Base-by-base conservation (phyloP, 345 rosid genomes). In the Xanthoceras sorbifolium region DNA sequence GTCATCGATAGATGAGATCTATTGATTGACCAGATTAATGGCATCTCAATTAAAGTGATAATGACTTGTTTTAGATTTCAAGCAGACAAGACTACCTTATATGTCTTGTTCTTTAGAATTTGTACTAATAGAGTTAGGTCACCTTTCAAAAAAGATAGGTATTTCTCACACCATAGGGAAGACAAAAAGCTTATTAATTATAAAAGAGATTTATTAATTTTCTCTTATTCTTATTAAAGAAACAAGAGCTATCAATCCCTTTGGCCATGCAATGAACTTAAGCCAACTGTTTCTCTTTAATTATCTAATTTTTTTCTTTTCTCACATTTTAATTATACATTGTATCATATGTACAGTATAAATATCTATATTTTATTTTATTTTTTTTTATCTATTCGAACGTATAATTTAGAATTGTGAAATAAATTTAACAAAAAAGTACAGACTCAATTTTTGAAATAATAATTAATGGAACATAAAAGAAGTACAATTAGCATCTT, bases 21-120 rank as follows among this genome's bases (percentile, higher is more conserved):
- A 28, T 78, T 78, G 36, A 71, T 40, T 72, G 76, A 64, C 72
- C 9, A 26, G 26, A 0, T 55, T 38, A n/a, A 50, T 52, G 60
- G 78, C 57, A 63, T 68, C 54, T 66, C 3, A 26, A 38, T 48
- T 69, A 26, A 74, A 63, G 67, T 75, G 82, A 75, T 64, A 3
- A 52, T 6, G 64, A 64, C 64, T 26, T 31, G 54, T 18, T 72
- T 55, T 12, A 44, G 82, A 75, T 75, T 25, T 80, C 3, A 75
- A 79, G 73, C 66, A 57, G 79, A 80, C 79, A 57, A 20, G 68
- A 70, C 52, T 23, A 44, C n/a, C 57, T 32, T 42, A 29, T 23
- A 3, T 54, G 74, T 18, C 61, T n/a, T 10, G n/a, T 55, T 63
- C 44, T 31, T 70, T 75, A 69, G 61, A 22, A 71, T 57, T 31